Conservation (phyloP, 164 flowering plant genomes). For the Hamamelis virginiana region DNA sequence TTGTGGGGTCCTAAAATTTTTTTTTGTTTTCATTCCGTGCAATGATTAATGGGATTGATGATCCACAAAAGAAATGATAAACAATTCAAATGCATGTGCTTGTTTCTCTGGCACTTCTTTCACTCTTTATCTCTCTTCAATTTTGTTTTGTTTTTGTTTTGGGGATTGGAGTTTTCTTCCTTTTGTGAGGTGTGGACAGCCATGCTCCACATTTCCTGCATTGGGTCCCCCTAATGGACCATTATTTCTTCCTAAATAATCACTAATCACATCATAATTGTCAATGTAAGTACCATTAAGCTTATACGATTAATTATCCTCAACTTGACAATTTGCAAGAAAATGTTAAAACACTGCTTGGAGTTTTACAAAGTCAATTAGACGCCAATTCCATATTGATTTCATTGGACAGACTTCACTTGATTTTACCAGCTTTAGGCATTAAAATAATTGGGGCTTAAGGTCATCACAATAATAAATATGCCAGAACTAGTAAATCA, state of each 20-base stretch:
- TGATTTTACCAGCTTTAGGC: too few relatives aligned
- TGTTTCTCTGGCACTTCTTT: slow-evolving; percentile 22
- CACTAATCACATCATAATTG: too few relatives aligned
- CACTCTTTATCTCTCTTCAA: slow-evolving; percentile 1
- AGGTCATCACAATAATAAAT: too few relatives aligned
- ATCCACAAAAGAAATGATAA: slow-evolving; percentile 22
- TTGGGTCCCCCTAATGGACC: neutral
- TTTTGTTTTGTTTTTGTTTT: slow-evolving; percentile 21
- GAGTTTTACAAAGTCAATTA: too few relatives aligned
- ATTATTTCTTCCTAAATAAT: neutral
- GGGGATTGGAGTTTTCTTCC: slow-evolving; percentile 12
- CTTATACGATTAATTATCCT: too few relatives aligned
- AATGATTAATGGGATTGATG: slow-evolving; percentile 44
- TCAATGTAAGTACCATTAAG: neutral
- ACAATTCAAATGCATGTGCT: slow-evolving; percentile 28
- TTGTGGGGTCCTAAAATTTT: slow-evolving; percentile 8
- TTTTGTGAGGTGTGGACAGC: slow-evolving; percentile 23
- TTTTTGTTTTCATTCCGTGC: slow-evolving; percentile 30
- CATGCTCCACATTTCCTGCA: slow-evolving; percentile 28
- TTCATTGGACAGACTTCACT: too few relatives aligned
- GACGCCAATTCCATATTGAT: too few relatives aligned
- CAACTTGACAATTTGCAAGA: too few relatives aligned
- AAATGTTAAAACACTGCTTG: too few relatives aligned
- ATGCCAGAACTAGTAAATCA: too few relatives aligned
- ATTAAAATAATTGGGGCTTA: too few relatives aligned